A percentile compares a stretch with the other conserved stretches of the same genome.
Evolutionary conservation across 2,329 filamentous ascomycete species (phyloP).

Genomic region (Exophiala mesophila): DNA sequence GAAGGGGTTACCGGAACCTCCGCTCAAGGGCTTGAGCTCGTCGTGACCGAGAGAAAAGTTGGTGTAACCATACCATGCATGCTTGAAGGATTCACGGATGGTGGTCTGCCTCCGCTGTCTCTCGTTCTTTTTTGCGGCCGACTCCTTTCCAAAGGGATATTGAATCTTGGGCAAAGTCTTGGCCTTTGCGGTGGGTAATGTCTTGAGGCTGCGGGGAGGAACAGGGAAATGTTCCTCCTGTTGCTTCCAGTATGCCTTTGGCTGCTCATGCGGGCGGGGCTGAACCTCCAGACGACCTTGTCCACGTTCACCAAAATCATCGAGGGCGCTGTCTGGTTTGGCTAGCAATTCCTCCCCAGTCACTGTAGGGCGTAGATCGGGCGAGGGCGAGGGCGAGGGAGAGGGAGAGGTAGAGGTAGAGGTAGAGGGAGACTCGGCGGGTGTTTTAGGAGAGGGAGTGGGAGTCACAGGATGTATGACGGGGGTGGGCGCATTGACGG

Average conservation of each 20-base stretch:
- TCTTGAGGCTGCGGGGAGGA: conserved; percentile 63
- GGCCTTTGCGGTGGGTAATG: conserved; percentile 66
- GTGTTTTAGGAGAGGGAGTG: background rate
- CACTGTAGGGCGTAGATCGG: conserved; percentile 9
- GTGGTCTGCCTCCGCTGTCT: conserved; percentile 60
- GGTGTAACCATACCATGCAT: conserved; percentile 79
- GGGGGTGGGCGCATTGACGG: background rate
- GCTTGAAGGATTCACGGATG: conserved; percentile 69
- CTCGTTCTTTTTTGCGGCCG: conserved; percentile 53
- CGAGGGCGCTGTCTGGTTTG: conserved; percentile 14
- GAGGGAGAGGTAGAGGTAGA: too few relatives aligned
- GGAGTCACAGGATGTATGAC: background rate
- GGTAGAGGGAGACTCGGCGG: too few relatives aligned
- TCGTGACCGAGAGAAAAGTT: conserved; percentile 79
- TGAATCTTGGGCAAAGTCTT: conserved; percentile 73
- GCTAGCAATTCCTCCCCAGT: conserved; percentile 22
- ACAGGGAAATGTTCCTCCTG: conserved; percentile 74
- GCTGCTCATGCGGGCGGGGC: conserved; percentile 17
- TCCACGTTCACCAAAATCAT: conserved; percentile 31
- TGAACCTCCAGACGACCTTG: conserved; percentile 32
- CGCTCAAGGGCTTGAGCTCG: conserved; percentile 71
- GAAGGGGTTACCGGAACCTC: conserved; percentile 70
- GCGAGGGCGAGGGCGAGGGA: background rate
- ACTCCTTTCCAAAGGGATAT: conserved; percentile 63
- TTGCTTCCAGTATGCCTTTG: conserved; percentile 60